phyloP scores from a whole-genome alignment of 2,329 filamentous ascomycete genomes.

The Beauveria pseudobassiana region DNA sequence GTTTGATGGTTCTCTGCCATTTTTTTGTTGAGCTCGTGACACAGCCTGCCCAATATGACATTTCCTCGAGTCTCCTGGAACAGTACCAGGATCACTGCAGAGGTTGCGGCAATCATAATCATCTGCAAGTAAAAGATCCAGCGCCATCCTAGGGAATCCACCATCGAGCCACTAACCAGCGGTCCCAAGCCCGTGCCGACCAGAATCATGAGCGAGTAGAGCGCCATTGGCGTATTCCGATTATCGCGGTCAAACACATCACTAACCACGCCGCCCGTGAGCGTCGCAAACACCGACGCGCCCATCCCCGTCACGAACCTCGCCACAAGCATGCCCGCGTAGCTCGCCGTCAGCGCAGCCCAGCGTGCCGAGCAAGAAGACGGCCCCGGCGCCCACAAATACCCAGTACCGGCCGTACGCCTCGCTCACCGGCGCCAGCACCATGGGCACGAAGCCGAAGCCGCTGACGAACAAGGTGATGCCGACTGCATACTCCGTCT shows the following conservation, averaged over 20 bases:
- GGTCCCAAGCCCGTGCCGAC: slow-evolving; percentile 75
- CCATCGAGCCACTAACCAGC: slow-evolving; percentile 61
- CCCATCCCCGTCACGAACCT: slow-evolving; percentile 71
- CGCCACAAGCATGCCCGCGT: slow-evolving; percentile 66
- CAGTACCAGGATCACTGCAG: slow-evolving; percentile 38
- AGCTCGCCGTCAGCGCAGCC: slow-evolving; percentile 60
- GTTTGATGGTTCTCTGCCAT: background rate
- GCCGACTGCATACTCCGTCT: slow-evolving; percentile 54
- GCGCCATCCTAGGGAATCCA: slow-evolving; percentile 51
- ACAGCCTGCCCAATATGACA: background rate
- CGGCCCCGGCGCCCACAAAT: slow-evolving; percentile 63
- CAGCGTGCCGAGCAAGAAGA: slow-evolving; percentile 65
- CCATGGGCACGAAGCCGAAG: slow-evolving; percentile 79
- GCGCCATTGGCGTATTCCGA: slow-evolving; percentile 80
- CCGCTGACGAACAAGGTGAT: slow-evolving; percentile 78
- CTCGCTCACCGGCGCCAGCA: slow-evolving; percentile 79
- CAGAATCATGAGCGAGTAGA: slow-evolving; percentile 74
- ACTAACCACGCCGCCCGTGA: slow-evolving; percentile 82
- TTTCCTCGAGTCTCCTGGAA: background rate
- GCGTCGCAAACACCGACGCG: slow-evolving; percentile 72
- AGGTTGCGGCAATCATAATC: slow-evolving; percentile 57
- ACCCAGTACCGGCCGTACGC: slow-evolving; percentile 80
- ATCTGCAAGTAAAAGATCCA: slow-evolving; percentile 88
- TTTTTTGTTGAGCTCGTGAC: background rate
- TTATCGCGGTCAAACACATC: slow-evolving; percentile 75